Evolutionary conservation across 495 filamentous ascomycete genomes (phyloP), one percentile per base, ranked within the genome.

Genomic region (Trichoderma orchidacearum): DNA sequence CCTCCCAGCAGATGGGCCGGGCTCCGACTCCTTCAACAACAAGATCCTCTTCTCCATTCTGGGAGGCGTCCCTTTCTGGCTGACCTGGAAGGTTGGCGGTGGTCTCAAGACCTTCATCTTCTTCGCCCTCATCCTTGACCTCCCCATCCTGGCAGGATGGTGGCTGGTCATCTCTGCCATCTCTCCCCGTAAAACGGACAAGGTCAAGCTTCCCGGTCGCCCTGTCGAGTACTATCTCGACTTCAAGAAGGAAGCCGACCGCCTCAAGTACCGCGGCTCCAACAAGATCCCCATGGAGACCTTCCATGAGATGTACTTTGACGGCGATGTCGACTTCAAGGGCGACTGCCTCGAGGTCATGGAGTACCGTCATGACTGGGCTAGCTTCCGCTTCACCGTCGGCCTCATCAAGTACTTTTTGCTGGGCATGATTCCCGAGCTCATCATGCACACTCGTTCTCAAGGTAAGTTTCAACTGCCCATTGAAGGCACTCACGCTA

Each of bases 231-330:
- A 88, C 70, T 94, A 94, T 68, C 78, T 95, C 60, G 81, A 80
- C 36, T 95, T 95, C 78, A 85, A 89, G 74, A 86, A 83, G 58
- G 76, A 82, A 58, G 78, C 76, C 54, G 86, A 95, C 68, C 71
- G 78, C 61, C 68, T 75, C 58, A 88, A 82, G 69, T 95, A 87
- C 73, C 72, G 76, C 63, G 89, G 89, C 68, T 75, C 74, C 63
- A 87, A 78, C 73, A 89, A 86, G 72, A 90, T 94, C 58, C 85
- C 89, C 52, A 82, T 93, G 77, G 80, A 88, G 72, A 90, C 86
- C 45, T 94, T 94, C 74, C 80, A 89, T 59, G 87, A 93, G 69
- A 90, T 84, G 85, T 93, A 91, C 75, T 90, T 93, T 66, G 83
- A 87, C 62, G 85, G 86, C 54, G 79, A 87, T 51, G 89, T 91